Evolutionary conservation across 352 stramenopile species (phyloP), one percentile per base, ranked within the genome.

Genomic region (Pythium periplocum): DNA sequence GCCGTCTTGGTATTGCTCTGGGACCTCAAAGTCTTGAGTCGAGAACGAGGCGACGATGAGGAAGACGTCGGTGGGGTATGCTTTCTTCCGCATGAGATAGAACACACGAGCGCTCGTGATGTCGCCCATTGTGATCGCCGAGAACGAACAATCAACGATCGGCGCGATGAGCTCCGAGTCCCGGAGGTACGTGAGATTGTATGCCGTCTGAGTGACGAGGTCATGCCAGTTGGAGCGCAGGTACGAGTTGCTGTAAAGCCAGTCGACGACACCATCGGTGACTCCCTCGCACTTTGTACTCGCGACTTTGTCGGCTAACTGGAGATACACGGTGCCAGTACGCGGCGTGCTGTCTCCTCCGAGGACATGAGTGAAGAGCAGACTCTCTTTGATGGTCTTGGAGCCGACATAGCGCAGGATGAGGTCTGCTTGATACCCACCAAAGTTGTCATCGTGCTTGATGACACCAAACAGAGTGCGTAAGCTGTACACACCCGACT

Each of bases 131-230:
- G 54, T 1, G 48, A 85, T 59, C 17, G 61, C 48, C 1, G 39
- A 49, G 6, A 58, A 74, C 4, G 64, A 62, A 45, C 74, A 85
- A 45, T 83, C 72, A 3, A 81, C 61, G 0, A 86, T 51, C 0
- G 70, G 62, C n/a, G 70, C 37, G 5, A 86, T 61, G 9, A 86
- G 61, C 37, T 83, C 75, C 1, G 59, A 43, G 4, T 69, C 57
- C 1, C 31, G 12, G 9, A 78, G 36, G 40, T 54, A 66, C 30
- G 56, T 60, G 11, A 76, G 64, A 51, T 64, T 73, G 53, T 85
- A 81, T 37, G 59, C 40, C 2, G 60, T 69, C 4, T 68, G 59
- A 1, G 46, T 37, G 0, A 70, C 45, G 0, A 78, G 53, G 0
- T 59, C 56, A 1, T 55, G 32, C 7, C 69, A 76, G 9, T 59